phyloP scores from a whole-genome alignment of 225 moss, liverwort and hornwort species.

The Pseudisothecium myosuroides region DNA sequence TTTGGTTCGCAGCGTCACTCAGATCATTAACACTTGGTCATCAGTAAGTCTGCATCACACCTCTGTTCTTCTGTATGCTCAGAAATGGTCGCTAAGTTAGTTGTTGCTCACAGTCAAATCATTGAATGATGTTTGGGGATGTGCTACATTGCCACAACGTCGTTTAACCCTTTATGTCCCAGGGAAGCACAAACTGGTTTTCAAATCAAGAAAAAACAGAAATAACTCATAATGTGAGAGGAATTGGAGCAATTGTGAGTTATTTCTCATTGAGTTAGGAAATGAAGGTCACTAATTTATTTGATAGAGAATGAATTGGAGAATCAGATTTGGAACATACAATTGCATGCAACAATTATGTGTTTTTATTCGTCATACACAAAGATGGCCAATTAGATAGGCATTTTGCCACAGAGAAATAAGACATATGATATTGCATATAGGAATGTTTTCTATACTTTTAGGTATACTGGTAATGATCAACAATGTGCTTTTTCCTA shows the following conservation, averaged over 20 bases:
- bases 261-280: not conserved
- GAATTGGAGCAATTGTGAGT: not conserved
- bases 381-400: not conserved
- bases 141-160: not conserved
- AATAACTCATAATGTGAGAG: not conserved
- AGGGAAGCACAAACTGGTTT: not conserved
- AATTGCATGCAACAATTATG: not conserved
- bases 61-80: not conserved
- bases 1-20: not conserved
- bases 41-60: not conserved
- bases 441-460: not conserved
- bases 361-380: not conserved
- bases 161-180: not conserved
- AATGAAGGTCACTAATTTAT: not conserved
- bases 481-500: not conserved
- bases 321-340: not conserved
- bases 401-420: not conserved
- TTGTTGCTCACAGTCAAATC: not conserved
- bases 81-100: not conserved
- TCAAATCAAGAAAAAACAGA: not conserved
- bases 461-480: not conserved
- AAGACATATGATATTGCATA: fast-evolving
- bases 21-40: too few relatives aligned
- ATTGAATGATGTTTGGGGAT: not conserved
- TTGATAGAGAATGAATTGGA: not conserved